Evolutionary conservation across 1,139 yeast species (phyloP), one percentile per base, ranked within the genome.

Genomic region (Pichia sp.): DNA sequence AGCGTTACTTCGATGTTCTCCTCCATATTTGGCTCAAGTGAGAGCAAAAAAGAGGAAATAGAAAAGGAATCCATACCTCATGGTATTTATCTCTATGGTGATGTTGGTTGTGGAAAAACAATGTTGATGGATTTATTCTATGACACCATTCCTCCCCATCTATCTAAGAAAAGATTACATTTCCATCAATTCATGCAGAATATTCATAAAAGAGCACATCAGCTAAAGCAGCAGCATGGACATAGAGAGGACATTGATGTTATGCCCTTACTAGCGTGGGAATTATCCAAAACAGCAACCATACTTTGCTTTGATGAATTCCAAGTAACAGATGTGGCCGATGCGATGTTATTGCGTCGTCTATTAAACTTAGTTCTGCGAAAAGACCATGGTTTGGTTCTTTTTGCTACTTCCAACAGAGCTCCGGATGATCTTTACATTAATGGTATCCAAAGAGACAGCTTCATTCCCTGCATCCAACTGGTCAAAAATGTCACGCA

Each of bases 161-260:
- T 91, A 41, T 71, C 91, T 19, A 87, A 86, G 51, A 72, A 67
- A 49, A 67, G 98, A 45, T 67, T 88, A 33, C 98, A 91, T 61
- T 91, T 91, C 68, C 98, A 91, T 59, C 95, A 87, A 48, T 91
- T 91, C 58, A 91, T 91, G 96, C 97, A 91, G 57, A 76, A 79
- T 50, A 72, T 91, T 33, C 98, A 91, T 60, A 85, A 85, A 52
- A 67, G 96, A 51, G 72, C 86, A 1, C 96, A 87, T 56, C 80
- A 77, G 51, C 68, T 91, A 35, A 81, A 82, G 47, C 48, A 63
- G 20, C 63, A 69, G 44, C 76, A 79, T 53, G 77, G 78, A 3
- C 63, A 68, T 18, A 68, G 69, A 38, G 64, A 66, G 30, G 88
- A 83, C 47, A 66, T 82, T 38, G 97, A 91, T 52, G 80, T 91